A percentile compares a stretch with the other conserved stretches of the same genome.
phyloP scores from a whole-genome alignment of 2,329 filamentous ascomycete species.

The Diplodia intermedia region DNA sequence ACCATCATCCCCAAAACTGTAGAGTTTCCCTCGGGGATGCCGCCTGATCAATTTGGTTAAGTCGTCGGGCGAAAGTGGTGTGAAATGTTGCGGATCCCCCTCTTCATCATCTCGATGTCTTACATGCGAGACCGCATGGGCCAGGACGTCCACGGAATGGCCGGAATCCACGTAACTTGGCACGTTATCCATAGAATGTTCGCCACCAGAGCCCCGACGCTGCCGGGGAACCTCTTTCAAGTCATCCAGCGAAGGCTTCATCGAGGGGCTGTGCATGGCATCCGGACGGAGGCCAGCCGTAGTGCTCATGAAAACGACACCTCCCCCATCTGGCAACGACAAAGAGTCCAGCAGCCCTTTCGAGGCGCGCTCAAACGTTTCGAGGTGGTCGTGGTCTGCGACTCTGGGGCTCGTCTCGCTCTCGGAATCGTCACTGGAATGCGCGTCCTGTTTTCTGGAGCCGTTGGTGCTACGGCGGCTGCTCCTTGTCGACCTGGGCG shows the following conservation, averaged over 20 bases:
- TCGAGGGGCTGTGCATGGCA: not conserved
- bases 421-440: constrained; percentile 21
- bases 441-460: constrained; percentile 9
- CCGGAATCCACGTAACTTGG: constrained; percentile 16
- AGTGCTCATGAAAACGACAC: constrained; percentile 49
- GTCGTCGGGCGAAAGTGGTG: constrained; percentile 37
- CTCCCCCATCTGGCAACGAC: constrained; percentile 54
- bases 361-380: constrained; percentile 57
- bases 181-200: not conserved
- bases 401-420: constrained; percentile 31
- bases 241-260: constrained; percentile 15
- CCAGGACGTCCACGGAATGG: constrained; percentile 21
- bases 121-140: constrained; percentile 5
- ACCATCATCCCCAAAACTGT: constrained; percentile 44
- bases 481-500: constrained; percentile 3
- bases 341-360: constrained; percentile 58
- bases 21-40: constrained; percentile 47
- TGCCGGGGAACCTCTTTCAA: not conserved
- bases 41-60: constrained; percentile 38
- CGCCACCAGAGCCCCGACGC: constrained; percentile 2
- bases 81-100: constrained; percentile 15
- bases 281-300: constrained; percentile 27
- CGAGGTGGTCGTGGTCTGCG: constrained; percentile 46
- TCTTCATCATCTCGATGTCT: constrained; percentile 1
- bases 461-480: constrained; percentile 11